Evolutionary conservation across 441 rosid genomes (phyloP).

Genomic region (Theobroma grandiflorum): DNA sequence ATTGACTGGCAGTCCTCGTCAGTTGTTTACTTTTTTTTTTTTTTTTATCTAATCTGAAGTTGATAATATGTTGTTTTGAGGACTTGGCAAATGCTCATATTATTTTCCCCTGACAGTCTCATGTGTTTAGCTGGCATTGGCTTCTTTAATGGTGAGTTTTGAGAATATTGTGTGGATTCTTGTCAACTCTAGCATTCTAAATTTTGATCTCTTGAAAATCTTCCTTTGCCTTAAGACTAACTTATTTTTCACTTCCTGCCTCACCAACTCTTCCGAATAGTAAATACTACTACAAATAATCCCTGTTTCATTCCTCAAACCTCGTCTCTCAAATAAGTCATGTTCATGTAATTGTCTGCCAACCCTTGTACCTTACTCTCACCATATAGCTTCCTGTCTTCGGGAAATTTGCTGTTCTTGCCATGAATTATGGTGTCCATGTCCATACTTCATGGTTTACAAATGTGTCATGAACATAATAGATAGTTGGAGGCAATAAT

Average conservation of each 20-base stretch:
- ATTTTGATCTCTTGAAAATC: neutral
- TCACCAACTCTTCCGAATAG: neutral
- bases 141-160: neutral
- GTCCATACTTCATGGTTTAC: neutral
- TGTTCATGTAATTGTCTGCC: neutral
- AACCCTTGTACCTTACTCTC: neutral
- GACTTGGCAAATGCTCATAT: neutral
- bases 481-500: neutral
- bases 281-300: neutral
- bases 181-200: neutral
- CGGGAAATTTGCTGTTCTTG: neutral
- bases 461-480: neutral
- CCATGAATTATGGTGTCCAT: neutral
- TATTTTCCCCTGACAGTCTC: neutral
- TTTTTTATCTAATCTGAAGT: neutral
- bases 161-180: neutral
- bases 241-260: neutral
- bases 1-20: neutral
- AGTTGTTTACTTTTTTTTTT: neutral
- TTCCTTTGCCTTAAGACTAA: neutral
- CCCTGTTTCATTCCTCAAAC: neutral
- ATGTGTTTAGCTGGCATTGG: neutral
- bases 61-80: neutral
- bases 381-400: neutral
- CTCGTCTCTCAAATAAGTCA: neutral